Evolutionary conservation across 225 moss, liverwort and hornwort species (phyloP).

Genomic region (Marchantia paleacea): DNA sequence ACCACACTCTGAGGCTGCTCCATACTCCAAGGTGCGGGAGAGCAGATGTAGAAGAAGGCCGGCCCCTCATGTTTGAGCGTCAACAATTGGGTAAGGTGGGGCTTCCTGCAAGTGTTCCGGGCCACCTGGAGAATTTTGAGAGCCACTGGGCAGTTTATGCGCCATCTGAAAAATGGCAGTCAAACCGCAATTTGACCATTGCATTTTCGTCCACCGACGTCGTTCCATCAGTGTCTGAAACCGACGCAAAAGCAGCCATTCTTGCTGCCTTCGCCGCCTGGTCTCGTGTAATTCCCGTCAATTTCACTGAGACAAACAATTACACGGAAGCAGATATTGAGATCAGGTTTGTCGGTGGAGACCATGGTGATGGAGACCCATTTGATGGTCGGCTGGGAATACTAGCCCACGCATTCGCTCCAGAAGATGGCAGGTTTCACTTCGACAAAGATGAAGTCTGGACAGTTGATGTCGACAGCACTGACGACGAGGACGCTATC

Average conservation of each 20-base stretch:
- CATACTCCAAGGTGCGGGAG: slow-evolving; percentile 25
- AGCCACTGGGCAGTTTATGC: slow-evolving; percentile 21
- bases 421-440: slow-evolving; percentile 40
- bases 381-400: slow-evolving; percentile 49
- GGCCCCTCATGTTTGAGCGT: background rate
- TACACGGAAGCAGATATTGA: slow-evolving; percentile 32
- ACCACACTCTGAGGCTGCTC: slow-evolving; percentile 13
- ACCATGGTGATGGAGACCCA: slow-evolving; percentile 41
- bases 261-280: slow-evolving; percentile 24
- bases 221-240: background rate
- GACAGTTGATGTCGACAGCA: slow-evolving; percentile 20
- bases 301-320: slow-evolving; percentile 30
- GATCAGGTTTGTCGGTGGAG: slow-evolving; percentile 26
- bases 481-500: slow-evolving; percentile 1
- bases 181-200: slow-evolving; percentile 13
- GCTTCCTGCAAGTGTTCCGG: background rate
- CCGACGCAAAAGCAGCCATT: slow-evolving; percentile 19
- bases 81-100: background rate
- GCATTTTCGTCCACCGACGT: slow-evolving; percentile 1
- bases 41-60: slow-evolving; percentile 15
- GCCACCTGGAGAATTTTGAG: slow-evolving; percentile 2
- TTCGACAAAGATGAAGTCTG: slow-evolving; percentile 47
- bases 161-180: slow-evolving; percentile 11
- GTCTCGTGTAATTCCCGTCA: slow-evolving; percentile 32
- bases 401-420: slow-evolving; percentile 47